Base-by-base conservation (phyloP, 2,329 filamentous ascomycete species). In the Stemphylium lycopersici region DNA sequence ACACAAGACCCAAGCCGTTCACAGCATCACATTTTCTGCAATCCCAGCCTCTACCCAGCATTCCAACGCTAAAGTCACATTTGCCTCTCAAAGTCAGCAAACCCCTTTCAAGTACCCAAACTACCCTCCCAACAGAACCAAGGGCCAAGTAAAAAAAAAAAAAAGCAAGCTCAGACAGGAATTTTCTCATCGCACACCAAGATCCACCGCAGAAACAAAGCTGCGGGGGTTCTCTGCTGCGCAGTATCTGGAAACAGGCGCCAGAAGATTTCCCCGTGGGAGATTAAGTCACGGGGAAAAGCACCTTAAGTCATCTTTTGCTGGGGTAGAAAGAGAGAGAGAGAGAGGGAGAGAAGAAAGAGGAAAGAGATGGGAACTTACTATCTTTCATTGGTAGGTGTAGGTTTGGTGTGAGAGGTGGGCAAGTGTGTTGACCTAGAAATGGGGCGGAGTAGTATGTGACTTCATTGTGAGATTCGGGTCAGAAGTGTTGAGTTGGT, bases 201-300 rank as follows among this genome's bases (percentile, higher is more conserved):
- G n/a, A 47, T 33, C 52, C 52, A 33, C 51, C n/a, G n/a, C 10
- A 37, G 18, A 4, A 20, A 3, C 20, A 34, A 6, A 12, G 12
- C 6, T 5, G 10, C 13, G 24, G 52, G 52, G 48, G 52, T 24
- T 42, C 16, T 52, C 48, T 55, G 36, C 29, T 55, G 38, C 52
- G 37, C 44, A 55, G 52, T 55, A 55, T 55, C 52, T 55, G 48
- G 8, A 31, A 20, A 13, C 16, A 44, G 10, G 41, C 26, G 41
- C 41, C 6, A 29, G 31, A 11, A 29, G 8, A 11, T 20, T 20
- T 37, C 31, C 15, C 24, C 40, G 20, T 52, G 37, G 49, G 31
- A 41, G 43, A 46, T 51, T 39, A 51, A 26, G 41, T 39, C 41
- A 51, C 22, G 18, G 37, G 33, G 22, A 29, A 29, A 29, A 24